phyloP scores from a whole-genome alignment of 306 rosid genomes.

The Prunus kanzakura region DNA sequence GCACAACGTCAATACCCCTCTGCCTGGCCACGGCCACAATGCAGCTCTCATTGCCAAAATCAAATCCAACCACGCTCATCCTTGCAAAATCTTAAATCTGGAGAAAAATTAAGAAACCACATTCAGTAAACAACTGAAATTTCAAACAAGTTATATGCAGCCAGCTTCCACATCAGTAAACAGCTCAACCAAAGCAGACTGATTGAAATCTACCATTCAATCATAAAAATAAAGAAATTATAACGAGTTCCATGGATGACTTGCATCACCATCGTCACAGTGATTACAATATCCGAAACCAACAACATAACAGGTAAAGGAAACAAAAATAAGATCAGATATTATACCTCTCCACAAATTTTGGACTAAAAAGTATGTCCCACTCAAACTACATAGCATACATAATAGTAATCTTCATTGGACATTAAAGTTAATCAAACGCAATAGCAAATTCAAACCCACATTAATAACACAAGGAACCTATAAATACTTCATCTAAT shows the following conservation, averaged over 20 bases:
- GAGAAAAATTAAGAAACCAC: neutral
- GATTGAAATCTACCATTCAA: neutral
- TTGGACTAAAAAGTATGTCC: neutral
- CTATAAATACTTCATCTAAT: neutral
- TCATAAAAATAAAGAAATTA: neutral
- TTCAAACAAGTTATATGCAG: neutral
- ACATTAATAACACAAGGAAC: neutral
- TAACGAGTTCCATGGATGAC: neutral
- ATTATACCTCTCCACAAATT: neutral
- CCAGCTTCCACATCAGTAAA: no score
- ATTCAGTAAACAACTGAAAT: neutral
- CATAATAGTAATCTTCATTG: neutral
- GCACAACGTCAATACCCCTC: conserved; percentile 92
- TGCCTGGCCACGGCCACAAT: conserved; percentile 96
- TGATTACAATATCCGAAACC: neutral
- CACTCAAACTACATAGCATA: neutral
- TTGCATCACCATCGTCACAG: neutral
- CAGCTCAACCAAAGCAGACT: neutral
- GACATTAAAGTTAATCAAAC: neutral
- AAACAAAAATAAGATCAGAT: neutral
- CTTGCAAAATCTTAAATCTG: conserved; percentile 28
- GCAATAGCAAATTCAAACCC: neutral
- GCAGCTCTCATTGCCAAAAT: conserved; percentile 93
- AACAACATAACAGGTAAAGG: neutral
- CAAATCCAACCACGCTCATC: conserved; percentile 99